These are phyloP conservation scores for Bathelium albidoporum DNA, from an alignment of 495 filamentous ascomycete species.

Conservation along the genomic window DNA sequence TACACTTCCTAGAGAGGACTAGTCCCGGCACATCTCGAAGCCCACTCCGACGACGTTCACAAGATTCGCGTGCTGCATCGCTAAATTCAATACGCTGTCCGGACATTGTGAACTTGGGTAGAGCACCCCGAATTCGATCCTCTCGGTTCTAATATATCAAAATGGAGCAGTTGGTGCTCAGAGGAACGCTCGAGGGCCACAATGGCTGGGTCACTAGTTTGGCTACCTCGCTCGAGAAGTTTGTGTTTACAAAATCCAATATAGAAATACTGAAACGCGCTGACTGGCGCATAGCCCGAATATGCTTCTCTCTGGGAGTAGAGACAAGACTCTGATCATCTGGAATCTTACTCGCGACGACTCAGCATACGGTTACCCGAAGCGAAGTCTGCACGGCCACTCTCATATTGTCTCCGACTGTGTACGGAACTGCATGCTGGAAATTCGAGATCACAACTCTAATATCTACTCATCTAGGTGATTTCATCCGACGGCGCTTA, in stretches of 20 bases:
- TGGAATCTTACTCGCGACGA: constrained; percentile 99
- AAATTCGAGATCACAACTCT: neutral
- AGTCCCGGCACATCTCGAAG: neutral
- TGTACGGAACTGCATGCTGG: constrained; percentile 48
- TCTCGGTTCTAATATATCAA: constrained; percentile 40
- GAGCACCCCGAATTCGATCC: neutral
- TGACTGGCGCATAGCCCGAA: constrained; percentile 61
- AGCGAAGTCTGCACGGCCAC: constrained; percentile 96
- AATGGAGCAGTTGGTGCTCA: constrained; percentile 94
- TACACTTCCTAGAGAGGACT: neutral
- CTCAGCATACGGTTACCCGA: constrained; percentile 93
- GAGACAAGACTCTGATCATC: constrained; percentile 99
- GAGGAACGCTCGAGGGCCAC: constrained; percentile 96
- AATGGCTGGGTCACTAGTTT: constrained; percentile 74
- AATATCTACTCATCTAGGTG: constrained; percentile 48
- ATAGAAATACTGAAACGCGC: constrained; percentile 11
- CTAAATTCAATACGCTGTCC: neutral
- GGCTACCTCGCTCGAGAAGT: constrained; percentile 98
- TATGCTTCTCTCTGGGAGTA: constrained; percentile 96
- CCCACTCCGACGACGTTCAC: neutral
- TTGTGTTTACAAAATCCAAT: constrained; percentile 30
- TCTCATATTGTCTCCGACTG: constrained; percentile 99
- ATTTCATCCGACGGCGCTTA: constrained; percentile 99
- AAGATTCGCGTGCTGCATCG: neutral
- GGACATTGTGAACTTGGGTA: neutral